Conservation (phyloP, 2,329 filamentous ascomycete species). For the Septoria linicola region DNA sequence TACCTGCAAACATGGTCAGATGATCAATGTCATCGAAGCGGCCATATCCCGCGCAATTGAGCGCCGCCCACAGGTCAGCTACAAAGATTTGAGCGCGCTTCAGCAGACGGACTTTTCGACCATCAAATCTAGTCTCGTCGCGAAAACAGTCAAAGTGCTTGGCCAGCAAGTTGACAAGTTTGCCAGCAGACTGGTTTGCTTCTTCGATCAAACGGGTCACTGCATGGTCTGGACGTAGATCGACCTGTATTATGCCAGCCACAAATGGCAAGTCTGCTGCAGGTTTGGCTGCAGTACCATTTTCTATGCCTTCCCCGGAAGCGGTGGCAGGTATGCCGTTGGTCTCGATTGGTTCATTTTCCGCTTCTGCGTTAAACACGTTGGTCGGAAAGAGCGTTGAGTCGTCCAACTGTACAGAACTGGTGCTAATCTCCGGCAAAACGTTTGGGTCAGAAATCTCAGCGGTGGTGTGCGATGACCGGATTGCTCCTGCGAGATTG, state of each 20-base stretch:
- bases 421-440: slow-evolving; percentile 19
- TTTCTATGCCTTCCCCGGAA: no score
- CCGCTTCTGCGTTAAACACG: neutral
- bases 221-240: slow-evolving; percentile 42
- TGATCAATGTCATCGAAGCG: slow-evolving; percentile 87
- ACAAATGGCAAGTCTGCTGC: neutral
- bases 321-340: neutral
- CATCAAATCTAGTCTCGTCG: slow-evolving; percentile 75
- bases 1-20: slow-evolving; percentile 91
- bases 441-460: slow-evolving; percentile 1
- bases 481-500: neutral
- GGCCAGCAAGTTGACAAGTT: slow-evolving; percentile 81
- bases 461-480: neutral
- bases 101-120: slow-evolving; percentile 73
- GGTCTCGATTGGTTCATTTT: neutral
- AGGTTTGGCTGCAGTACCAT: no score
- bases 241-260: neutral
- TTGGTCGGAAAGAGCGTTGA: slow-evolving; percentile 2
- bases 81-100: slow-evolving; percentile 96
- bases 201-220: slow-evolving; percentile 71
- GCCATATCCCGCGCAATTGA: slow-evolving; percentile 76
- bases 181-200: slow-evolving; percentile 76
- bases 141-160: slow-evolving; percentile 81
- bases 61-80: slow-evolving; percentile 95
- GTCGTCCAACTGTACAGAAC: slow-evolving; percentile 9